These are phyloP conservation scores for Starmera quercuum DNA, from an alignment of 805 yeast species.

Conservation along the genomic window DNA sequence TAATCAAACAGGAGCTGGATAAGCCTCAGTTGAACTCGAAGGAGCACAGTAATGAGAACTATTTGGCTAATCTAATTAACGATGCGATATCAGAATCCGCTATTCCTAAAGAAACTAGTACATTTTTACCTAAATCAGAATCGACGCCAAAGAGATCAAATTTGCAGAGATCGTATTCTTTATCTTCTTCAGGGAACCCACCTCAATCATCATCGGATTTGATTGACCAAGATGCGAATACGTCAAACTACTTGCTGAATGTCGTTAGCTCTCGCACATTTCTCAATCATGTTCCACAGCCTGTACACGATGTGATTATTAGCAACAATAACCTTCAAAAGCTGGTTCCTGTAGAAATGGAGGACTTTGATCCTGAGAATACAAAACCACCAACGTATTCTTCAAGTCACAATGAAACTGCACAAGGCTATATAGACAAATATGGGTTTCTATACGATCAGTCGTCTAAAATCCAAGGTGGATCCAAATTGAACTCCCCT, in stretches of 20 bases:
- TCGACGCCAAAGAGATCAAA: constrained; percentile 1
- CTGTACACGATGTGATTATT: constrained; percentile 13
- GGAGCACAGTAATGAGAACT: constrained; percentile 15
- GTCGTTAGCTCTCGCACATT: constrained; percentile 13
- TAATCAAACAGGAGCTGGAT: constrained; percentile 16
- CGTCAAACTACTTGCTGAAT: constrained; percentile 3
- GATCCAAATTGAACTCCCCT: background rate
- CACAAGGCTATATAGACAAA: constrained; percentile 30
- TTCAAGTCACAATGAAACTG: background rate
- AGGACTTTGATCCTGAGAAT: constrained; percentile 21
- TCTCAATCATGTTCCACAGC: constrained; percentile 15
- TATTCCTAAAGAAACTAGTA: background rate
- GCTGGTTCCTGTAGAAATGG: constrained; percentile 36
- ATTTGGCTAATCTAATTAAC: constrained; percentile 21
- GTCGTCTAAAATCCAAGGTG: constrained; percentile 2
- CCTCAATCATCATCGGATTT: constrained; percentile 6
- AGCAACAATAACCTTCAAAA: constrained; percentile 2
- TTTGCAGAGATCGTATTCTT: constrained; percentile 14
- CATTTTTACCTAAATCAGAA: background rate
- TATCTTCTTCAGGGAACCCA: constrained; percentile 8
- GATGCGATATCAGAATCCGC: constrained; percentile 22
- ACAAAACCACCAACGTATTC: constrained; percentile 25
- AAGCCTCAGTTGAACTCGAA: background rate
- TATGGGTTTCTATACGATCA: constrained; percentile 41
- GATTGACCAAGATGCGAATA: background rate